Evolutionary conservation across 768 basidiomycete species (phyloP), one percentile per base, ranked within the genome.

Genomic region (Rhizopogon sp.): DNA sequence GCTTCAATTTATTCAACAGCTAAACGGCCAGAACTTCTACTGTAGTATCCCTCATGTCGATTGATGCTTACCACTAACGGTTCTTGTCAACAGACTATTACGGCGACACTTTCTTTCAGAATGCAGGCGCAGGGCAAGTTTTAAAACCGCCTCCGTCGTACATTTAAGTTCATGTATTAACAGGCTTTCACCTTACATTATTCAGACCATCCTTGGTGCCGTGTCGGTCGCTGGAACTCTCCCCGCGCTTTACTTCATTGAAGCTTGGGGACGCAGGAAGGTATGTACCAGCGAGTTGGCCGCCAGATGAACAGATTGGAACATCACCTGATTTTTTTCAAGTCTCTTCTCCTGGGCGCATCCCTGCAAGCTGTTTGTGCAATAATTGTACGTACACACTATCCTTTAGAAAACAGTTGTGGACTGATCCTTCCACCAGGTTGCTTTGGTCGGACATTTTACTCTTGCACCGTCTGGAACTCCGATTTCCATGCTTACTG

Each of bases 11-110:
- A 82, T 91, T 51, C 88, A 90, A 60, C 88, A 90, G 60, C 69
- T 90, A 31, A 87, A 90, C 55, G 88, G 87, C 13, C 88, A 91
- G 67, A 90, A 88, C 65, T 89, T 88, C 70, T 88, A 87, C 67
- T 87, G 86, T 87, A 58, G 58, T 81, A 67, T 6, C 2, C 6
- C 39, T 50, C 20, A 2, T 43, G 28, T 5, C 22, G 9, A 44
- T 31, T 49, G 3, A 25, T 28, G 6, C 10, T 37, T 22, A 13
- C 13, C 67, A 66, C 46, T 64, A 61, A 52, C 66, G 54, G 25
- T 43, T 56, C 44, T 16, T 25, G 11, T 29, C 28, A 33, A n/a
- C 58, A 87, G 86, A 88, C 64, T 88, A 88, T 66, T 89, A 88
- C 62, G 86, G 88, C 16, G 85, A 89, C 55, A 87, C 84, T 0